These are phyloP conservation scores for Schoenoplectus triqueter DNA, from an alignment of 202 grass and related monocot species.

Conservation along the genomic window DNA sequence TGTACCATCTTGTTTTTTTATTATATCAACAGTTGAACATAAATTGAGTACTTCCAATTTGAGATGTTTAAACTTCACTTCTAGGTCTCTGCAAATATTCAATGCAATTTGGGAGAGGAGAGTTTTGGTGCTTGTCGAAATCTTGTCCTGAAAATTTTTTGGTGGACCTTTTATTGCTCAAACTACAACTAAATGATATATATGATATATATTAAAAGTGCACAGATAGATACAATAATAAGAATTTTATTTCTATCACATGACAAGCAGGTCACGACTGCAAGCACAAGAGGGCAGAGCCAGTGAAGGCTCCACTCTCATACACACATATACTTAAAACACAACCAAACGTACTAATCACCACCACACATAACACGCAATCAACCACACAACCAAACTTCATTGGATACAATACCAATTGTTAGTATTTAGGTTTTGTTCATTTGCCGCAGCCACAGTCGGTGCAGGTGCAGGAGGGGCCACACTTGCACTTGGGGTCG, in stretches of 20 bases:
- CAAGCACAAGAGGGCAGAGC: constrained; percentile 35
- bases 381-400: constrained; percentile 30
- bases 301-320: not conserved
- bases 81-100: not conserved
- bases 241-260: constrained; percentile 45
- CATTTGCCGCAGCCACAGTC: constrained; percentile 70
- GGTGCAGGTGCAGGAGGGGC: constrained; percentile 59
- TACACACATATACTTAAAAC: not conserved
- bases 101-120: not conserved
- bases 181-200: too few relatives aligned
- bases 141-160: too few relatives aligned
- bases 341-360: constrained; percentile 24
- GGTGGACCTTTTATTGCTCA: too few relatives aligned
- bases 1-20: not conserved
- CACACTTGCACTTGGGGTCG: constrained; percentile 73
- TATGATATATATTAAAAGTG: too few relatives aligned
- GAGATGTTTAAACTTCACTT: not conserved
- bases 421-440: constrained; percentile 29
- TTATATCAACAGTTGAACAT: not conserved
- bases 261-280: constrained; percentile 33
- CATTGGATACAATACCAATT: constrained; percentile 29
- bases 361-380: constrained; percentile 29
- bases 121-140: too few relatives aligned
- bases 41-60: not conserved
- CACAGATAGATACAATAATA: constrained; percentile 17